Evolutionary conservation across 2,329 filamentous ascomycete species (phyloP).

Genomic region (Arthrobotrys entomopaga): DNA sequence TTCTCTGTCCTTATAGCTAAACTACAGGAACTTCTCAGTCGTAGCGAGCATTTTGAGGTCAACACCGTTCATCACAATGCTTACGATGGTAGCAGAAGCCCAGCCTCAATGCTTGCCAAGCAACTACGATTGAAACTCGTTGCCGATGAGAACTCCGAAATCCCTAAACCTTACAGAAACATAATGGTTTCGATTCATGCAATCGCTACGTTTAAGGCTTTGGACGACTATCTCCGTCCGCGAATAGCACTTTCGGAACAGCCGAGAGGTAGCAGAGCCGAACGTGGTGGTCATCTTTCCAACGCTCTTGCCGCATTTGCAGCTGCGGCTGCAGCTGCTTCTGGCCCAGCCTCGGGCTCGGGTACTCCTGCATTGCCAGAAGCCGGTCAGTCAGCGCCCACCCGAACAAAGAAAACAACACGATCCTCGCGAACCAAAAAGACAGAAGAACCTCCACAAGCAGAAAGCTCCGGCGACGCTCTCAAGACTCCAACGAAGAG

Average conservation of each 20-base stretch:
- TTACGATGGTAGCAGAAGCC: constrained; percentile 87
- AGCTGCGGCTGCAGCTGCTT: constrained; percentile 69
- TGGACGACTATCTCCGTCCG: constrained; percentile 94
- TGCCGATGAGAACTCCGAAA: constrained; percentile 89
- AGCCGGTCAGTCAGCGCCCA: constrained; percentile 22
- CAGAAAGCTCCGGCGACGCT: constrained; percentile 55
- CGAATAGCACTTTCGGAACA: constrained; percentile 76
- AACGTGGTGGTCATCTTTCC: constrained; percentile 70
- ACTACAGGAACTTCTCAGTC: constrained; percentile 92
- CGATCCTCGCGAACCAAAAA: constrained; percentile 46
- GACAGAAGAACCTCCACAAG: constrained; percentile 35
- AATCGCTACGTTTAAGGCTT: constrained; percentile 94
- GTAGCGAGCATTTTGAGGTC: constrained; percentile 97
- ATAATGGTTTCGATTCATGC: constrained; percentile 99
- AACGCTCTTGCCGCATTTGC: constrained; percentile 80
- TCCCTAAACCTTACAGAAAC: constrained; percentile 85
- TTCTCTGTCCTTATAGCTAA: constrained; percentile 94
- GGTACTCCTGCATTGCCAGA: constrained; percentile 58
- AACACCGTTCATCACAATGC: constrained; percentile 93
- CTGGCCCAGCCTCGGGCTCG: constrained; percentile 56
- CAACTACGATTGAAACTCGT: constrained; percentile 89
- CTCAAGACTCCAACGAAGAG: constrained; percentile 56
- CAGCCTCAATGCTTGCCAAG: constrained; percentile 94
- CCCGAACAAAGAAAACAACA: constrained; percentile 37
- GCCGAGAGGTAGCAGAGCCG: constrained; percentile 54